Percentiles rank a stretch among this genome's conserved stretches.
Conservation (phyloP, 2,329 filamentous ascomycete genomes). For the Sclerotinia subarctica region DNA sequence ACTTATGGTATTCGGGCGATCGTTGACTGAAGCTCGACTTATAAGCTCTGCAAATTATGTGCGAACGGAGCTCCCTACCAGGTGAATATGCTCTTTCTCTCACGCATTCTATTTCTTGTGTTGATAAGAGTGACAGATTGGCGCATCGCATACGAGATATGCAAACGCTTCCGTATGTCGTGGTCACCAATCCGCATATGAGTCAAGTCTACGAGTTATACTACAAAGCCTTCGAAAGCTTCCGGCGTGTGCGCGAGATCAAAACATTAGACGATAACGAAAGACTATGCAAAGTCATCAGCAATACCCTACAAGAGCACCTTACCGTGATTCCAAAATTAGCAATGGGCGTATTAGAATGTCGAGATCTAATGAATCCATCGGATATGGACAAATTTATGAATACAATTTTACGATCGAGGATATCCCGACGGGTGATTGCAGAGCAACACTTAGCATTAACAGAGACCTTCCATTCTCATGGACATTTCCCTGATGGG, state of each 20-base stretch:
- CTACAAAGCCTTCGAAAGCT: conserved; percentile 90
- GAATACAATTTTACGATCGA: conserved; percentile 86
- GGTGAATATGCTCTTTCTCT: conserved; percentile 46
- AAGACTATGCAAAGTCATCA: conserved; percentile 74
- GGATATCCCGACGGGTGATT: conserved; percentile 93
- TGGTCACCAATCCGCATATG: conserved; percentile 92
- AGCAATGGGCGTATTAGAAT: conserved; percentile 91
- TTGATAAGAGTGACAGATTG: conserved; percentile 53
- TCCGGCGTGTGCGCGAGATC: conserved; percentile 81
- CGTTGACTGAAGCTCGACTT: conserved; percentile 82
- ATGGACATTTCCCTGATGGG: conserved; percentile 82
- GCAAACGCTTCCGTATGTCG: conserved; percentile 91
- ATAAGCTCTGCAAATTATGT: conserved; percentile 98
- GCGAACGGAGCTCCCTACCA: conserved; percentile 84
- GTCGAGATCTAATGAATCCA: conserved; percentile 74
- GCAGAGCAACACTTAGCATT: conserved; percentile 95
- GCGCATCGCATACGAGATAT: conserved; percentile 95
- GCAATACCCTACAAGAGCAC: conserved; percentile 78
- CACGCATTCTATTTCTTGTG: not conserved
- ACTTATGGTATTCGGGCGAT: conserved; percentile 94
- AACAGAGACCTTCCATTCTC: conserved; percentile 88
- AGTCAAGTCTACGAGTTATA: conserved; percentile 95
- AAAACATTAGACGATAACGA: conserved; percentile 88
- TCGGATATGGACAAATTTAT: conserved; percentile 89
- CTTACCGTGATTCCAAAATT: conserved; percentile 90